phyloP scores from a whole-genome alignment of 148 eudicot genomes.

The Amaranthus cruentus region DNA sequence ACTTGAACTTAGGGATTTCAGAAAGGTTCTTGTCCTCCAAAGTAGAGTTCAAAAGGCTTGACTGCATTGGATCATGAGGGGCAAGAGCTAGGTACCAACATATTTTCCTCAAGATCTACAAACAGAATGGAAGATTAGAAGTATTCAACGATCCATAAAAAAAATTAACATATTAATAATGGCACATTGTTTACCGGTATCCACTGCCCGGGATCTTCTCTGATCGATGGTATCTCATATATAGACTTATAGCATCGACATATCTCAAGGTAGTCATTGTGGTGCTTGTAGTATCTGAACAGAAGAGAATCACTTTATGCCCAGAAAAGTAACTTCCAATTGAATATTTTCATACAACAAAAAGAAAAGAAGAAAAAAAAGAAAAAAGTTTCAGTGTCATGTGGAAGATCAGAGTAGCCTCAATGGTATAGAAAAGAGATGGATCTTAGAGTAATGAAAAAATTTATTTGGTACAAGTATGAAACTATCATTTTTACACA shows the following conservation, averaged over 20 bases:
- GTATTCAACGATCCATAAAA: neutral
- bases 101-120: constrained; percentile 79
- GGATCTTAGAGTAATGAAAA: neutral
- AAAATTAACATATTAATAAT: neutral
- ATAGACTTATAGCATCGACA: constrained; percentile 83
- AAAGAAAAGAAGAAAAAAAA: neutral
- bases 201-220: constrained; percentile 71
- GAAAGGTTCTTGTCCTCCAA: constrained; percentile 90
- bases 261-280: constrained; percentile 79
- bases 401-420: neutral
- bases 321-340: neutral
- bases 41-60: constrained; percentile 86
- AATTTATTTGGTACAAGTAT: no score
- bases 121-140: neutral
- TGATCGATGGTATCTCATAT: constrained; percentile 74
- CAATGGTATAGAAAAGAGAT: neutral
- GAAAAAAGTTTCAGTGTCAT: neutral
- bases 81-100: constrained; percentile 90
- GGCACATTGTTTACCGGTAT: constrained; percentile 42
- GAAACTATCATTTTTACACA: no score
- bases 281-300: constrained; percentile 57
- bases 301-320: neutral
- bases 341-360: neutral
- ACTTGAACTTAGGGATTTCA: constrained; percentile 82
- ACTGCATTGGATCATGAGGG: constrained; percentile 95